A percentile compares a stretch with the other conserved stretches of the same genome.
Conservation (phyloP, 495 filamentous ascomycete species). For the Talaromyces nanjingensis region DNA sequence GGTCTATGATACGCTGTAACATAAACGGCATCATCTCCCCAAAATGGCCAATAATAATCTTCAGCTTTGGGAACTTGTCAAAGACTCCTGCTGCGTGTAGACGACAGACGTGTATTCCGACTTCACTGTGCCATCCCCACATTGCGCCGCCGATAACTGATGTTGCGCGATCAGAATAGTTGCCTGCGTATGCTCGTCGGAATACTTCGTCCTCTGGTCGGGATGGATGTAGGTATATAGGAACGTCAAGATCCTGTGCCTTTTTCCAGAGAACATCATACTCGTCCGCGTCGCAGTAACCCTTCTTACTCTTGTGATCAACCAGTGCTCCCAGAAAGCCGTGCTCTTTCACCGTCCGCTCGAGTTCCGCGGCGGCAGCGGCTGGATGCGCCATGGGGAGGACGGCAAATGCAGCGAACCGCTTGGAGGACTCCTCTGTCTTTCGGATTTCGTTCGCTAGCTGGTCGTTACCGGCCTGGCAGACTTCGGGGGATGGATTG, state of each 20-base stretch:
- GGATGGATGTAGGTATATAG: constrained; percentile 52
- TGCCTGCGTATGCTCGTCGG: background rate
- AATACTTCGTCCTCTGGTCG: constrained; percentile 8
- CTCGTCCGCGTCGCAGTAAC: constrained; percentile 30
- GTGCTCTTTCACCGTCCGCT: constrained; percentile 33
- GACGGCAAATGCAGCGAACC: constrained; percentile 44
- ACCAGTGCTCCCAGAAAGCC: constrained; percentile 49
- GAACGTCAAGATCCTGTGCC: constrained; percentile 45
- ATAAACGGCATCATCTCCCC: constrained; percentile 30
- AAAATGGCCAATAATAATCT: constrained; percentile 22
- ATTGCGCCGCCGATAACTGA: background rate
- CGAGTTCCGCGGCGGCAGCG: constrained; percentile 36
- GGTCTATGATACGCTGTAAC: constrained; percentile 19
- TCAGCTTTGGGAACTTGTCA: constrained; percentile 13
- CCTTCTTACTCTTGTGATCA: constrained; percentile 24
- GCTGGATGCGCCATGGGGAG: constrained; percentile 37
- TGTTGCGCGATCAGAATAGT: constrained; percentile 5
- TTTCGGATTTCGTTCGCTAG: constrained; percentile 32
- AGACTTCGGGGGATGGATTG: constrained; percentile 18
- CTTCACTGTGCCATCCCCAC: constrained; percentile 15
- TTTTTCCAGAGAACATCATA: constrained; percentile 39
- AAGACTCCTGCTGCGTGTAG: constrained; percentile 13
- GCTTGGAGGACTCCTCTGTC: constrained; percentile 20
- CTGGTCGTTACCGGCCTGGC: constrained; percentile 41
- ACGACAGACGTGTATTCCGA: constrained; percentile 9